These are phyloP conservation scores for Apium graveolens DNA, from an alignment of 129 eudicot species.

Conservation along the genomic window DNA sequence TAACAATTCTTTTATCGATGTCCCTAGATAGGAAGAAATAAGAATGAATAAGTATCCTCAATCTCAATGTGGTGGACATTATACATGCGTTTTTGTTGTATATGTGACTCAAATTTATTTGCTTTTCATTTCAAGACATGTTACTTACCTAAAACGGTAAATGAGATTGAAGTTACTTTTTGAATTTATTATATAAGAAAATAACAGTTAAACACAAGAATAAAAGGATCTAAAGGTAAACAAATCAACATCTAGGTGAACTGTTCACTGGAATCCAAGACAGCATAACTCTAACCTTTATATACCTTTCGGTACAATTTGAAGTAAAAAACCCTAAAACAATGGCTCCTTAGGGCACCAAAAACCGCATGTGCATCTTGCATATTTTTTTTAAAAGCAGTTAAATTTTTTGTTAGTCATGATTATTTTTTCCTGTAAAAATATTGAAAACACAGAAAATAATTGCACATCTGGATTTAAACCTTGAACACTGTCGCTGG, in stretches of 20 bases:
- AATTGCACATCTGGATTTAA: too few relatives aligned
- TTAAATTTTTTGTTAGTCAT: too few relatives aligned
- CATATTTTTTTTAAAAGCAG: too few relatives aligned
- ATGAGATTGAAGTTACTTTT: background rate
- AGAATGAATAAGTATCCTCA: conserved; percentile 4
- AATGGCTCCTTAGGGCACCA: too few relatives aligned
- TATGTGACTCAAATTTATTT: background rate
- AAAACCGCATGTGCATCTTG: too few relatives aligned
- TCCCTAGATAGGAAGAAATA: conserved; percentile 41
- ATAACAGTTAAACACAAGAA: background rate
- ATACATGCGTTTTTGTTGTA: background rate
- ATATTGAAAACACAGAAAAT: too few relatives aligned
- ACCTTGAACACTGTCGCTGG: too few relatives aligned
- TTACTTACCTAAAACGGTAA: background rate
- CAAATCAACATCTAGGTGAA: background rate
- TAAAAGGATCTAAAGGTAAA: background rate
- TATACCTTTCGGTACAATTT: background rate
- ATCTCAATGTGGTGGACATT: background rate
- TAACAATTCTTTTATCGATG: conserved; percentile 77
- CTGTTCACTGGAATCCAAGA: background rate
- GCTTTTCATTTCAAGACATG: background rate
- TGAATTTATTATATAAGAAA: background rate
- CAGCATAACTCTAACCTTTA: background rate
- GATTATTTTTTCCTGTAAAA: too few relatives aligned
- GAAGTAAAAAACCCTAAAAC: too few relatives aligned